A percentile compares a stretch with the other conserved stretches of the same genome.
Evolutionary conservation across 2,329 filamentous ascomycete species (phyloP).

Genomic region (Lecanicillium sp.): DNA sequence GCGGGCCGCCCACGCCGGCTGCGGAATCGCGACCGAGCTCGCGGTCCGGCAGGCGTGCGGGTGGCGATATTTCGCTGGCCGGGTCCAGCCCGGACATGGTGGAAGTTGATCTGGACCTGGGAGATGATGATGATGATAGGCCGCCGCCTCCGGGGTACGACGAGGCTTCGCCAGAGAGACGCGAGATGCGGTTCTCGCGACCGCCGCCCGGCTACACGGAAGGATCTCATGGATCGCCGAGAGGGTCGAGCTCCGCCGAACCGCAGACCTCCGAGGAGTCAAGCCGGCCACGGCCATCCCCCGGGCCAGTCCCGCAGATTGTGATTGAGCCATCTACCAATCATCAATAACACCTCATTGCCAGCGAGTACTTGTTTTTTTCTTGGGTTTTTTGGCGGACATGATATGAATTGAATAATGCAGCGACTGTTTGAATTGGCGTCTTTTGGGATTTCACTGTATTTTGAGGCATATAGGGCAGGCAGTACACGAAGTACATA

Average conservation of each 20-base stretch:
- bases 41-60: background rate
- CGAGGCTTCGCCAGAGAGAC: constrained; percentile 34
- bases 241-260: background rate
- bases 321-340: constrained; percentile 16
- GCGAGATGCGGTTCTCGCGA: constrained; percentile 33
- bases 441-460: too few relatives aligned
- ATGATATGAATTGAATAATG: too few relatives aligned
- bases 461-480: too few relatives aligned
- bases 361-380: too few relatives aligned
- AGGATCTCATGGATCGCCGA: background rate
- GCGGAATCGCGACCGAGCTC: constrained; percentile 3
- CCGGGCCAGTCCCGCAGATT: constrained; percentile 8
- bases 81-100: constrained; percentile 48
- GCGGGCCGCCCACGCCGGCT: constrained; percentile 37
- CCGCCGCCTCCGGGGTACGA: constrained; percentile 53
- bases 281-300: background rate
- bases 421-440: too few relatives aligned
- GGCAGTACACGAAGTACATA: too few relatives aligned
- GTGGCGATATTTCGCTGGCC: constrained; percentile 19
- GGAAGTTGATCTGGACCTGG: constrained; percentile 47
- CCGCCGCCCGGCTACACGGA: constrained; percentile 49
- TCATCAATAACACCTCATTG: background rate
- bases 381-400: too few relatives aligned
- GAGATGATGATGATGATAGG: constrained; percentile 26
- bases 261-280: background rate